A percentile compares a stretch with the other conserved stretches of the same genome.
phyloP scores from a whole-genome alignment of 2,329 filamentous ascomycete genomes.

The Mycocentrospora acerina region DNA sequence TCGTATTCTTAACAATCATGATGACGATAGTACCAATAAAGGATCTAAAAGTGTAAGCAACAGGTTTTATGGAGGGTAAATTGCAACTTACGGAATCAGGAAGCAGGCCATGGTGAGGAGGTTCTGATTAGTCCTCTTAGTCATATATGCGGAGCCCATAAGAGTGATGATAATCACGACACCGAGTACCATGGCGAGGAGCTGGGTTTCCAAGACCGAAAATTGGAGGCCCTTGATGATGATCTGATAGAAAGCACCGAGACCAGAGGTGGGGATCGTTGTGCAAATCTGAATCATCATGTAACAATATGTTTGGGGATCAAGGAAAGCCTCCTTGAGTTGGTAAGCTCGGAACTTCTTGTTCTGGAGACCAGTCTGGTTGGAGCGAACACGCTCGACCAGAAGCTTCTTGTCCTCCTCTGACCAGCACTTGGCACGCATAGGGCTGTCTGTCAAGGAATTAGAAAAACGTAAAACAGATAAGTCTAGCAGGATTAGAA shows the following conservation, averaged over 20 bases:
- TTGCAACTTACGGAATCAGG: slow-evolving; percentile 60
- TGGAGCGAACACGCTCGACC: slow-evolving; percentile 49
- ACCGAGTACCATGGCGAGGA: slow-evolving; percentile 74
- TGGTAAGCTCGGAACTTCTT: slow-evolving; percentile 55
- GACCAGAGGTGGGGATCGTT: slow-evolving; percentile 70
- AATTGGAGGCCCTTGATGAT: slow-evolving; percentile 72
- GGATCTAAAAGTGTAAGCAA: slow-evolving; percentile 49
- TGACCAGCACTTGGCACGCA: slow-evolving; percentile 69
- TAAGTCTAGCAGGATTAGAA: no score
- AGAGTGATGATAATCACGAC: slow-evolving; percentile 73
- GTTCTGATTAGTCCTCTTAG: slow-evolving; percentile 70
- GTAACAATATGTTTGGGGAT: slow-evolving; percentile 62
- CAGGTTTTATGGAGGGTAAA: slow-evolving; percentile 1
- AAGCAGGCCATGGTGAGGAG: slow-evolving; percentile 66
- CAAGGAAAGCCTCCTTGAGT: slow-evolving; percentile 59
- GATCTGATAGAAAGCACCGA: slow-evolving; percentile 73
- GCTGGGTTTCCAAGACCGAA: slow-evolving; percentile 65
- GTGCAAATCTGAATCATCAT: slow-evolving; percentile 68
- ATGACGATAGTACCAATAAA: slow-evolving; percentile 72
- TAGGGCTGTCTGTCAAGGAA: slow-evolving; percentile 58
- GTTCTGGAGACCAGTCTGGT: slow-evolving; percentile 51
- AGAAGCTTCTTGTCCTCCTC: slow-evolving; percentile 65
- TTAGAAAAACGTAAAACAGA: slow-evolving; percentile 1
- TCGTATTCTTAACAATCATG: slow-evolving; percentile 64
- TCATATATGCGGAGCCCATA: slow-evolving; percentile 65